A percentile compares a stretch with the other conserved stretches of the same genome.
These are phyloP conservation scores for Pestalotiopsis sp. DNA, from an alignment of 2,329 filamentous ascomycete species.

Conservation along the genomic window DNA sequence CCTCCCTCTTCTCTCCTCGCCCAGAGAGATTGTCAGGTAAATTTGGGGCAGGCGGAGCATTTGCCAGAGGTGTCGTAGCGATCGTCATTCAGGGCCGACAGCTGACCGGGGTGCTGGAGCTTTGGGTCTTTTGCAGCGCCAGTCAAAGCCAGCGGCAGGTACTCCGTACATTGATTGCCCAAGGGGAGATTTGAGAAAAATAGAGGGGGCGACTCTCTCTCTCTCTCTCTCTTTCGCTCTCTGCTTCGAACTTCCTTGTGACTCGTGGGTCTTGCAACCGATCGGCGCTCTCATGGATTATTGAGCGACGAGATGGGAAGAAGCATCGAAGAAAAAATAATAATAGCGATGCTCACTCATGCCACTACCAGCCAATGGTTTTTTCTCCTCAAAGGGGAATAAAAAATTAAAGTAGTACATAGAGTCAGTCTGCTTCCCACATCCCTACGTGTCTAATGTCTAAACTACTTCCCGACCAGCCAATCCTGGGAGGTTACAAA, in stretches of 20 bases:
- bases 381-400: neutral
- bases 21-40: slow-evolving; percentile 7
- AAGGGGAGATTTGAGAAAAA: neutral
- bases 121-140: slow-evolving; percentile 5
- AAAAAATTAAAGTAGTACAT: neutral
- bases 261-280: neutral
- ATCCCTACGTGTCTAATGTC: neutral
- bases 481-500: neutral
- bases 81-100: slow-evolving; percentile 14
- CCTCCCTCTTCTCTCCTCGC: too few relatives aligned
- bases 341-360: neutral
- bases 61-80: slow-evolving; percentile 9
- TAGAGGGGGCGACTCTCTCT: neutral
- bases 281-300: neutral
- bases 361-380: neutral
- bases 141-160: neutral
- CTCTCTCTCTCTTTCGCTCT: neutral
- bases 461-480: neutral
- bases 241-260: neutral
- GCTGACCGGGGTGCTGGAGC: neutral
- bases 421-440: neutral
- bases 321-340: neutral
- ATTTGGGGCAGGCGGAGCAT: slow-evolving; percentile 12
- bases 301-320: neutral
- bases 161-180: too few relatives aligned